A percentile compares a stretch with the other conserved stretches of the same genome.
These are phyloP conservation scores for Omphalotus guepiniiformis DNA, from an alignment of 768 basidiomycete species.

Conservation along the genomic window DNA sequence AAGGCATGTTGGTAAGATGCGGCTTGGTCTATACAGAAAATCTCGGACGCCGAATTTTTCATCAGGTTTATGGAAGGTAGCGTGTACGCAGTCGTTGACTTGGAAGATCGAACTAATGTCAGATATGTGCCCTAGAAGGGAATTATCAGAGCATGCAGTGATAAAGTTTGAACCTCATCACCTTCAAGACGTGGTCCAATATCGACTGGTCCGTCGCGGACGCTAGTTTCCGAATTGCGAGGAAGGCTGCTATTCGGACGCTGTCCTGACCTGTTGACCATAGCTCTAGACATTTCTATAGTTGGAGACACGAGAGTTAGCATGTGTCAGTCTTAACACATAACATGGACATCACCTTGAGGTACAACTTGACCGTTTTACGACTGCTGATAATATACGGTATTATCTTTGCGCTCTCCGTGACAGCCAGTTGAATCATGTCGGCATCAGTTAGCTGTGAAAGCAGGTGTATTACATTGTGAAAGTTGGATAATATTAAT, in stretches of 20 bases:
- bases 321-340: not conserved
- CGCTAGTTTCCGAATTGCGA: conserved; percentile 79
- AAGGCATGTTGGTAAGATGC: conserved; percentile 91
- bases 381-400: conserved; percentile 85
- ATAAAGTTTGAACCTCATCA: conserved; percentile 31
- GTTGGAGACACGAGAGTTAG: conserved; percentile 6
- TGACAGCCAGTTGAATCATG: conserved; percentile 63
- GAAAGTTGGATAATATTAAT: conserved; percentile 84
- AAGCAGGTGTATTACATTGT: conserved; percentile 78
- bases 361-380: conserved; percentile 79
- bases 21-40: conserved; percentile 76
- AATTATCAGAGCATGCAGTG: not conserved
- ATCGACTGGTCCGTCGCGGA: conserved; percentile 75
- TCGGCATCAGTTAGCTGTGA: conserved; percentile 69
- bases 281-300: conserved; percentile 72
- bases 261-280: conserved; percentile 83
- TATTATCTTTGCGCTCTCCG: conserved; percentile 83
- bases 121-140: conserved; percentile 80
- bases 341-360: conserved; percentile 60
- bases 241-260: conserved; percentile 80
- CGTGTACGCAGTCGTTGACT: conserved; percentile 81
- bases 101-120: conserved; percentile 76
- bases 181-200: conserved; percentile 84
- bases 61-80: conserved; percentile 91
- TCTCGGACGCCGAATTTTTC: conserved; percentile 95